These are phyloP conservation scores for Globisporangium emineosum DNA, from an alignment of 352 stramenopile species.

Conservation along the genomic window DNA sequence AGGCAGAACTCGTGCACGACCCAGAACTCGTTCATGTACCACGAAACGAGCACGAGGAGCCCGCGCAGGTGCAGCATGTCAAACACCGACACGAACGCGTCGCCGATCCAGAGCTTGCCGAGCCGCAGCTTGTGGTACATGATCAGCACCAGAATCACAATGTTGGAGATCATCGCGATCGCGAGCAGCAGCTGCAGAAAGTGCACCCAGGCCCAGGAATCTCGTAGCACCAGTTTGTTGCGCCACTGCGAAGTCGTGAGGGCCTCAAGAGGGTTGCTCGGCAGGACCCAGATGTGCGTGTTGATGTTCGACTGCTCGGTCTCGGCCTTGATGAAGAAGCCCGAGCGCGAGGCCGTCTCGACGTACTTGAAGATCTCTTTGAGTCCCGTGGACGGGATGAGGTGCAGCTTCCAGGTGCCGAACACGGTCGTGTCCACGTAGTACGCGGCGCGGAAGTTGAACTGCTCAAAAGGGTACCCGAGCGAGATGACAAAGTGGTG, in stretches of 20 bases:
- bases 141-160: slow-evolving; percentile 32
- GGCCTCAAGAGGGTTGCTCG: not conserved
- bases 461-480: slow-evolving; percentile 32
- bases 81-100: slow-evolving; percentile 34
- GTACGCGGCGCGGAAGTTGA: slow-evolving; percentile 22
- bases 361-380: slow-evolving; percentile 7
- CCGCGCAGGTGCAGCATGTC: slow-evolving; percentile 33
- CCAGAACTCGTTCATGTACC: slow-evolving; percentile 44
- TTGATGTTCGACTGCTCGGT: slow-evolving; percentile 16
- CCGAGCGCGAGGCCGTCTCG: slow-evolving; percentile 7
- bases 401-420: slow-evolving; percentile 31
- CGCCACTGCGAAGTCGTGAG: slow-evolving; percentile 1
- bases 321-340: slow-evolving; percentile 7
- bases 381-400: slow-evolving; percentile 17
- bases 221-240: slow-evolving; percentile 19
- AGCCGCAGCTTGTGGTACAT: slow-evolving; percentile 27
- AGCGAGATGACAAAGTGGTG: slow-evolving; percentile 28
- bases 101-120: slow-evolving; percentile 39
- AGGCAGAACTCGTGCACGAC: slow-evolving; percentile 42
- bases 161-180: slow-evolving; percentile 28
- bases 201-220: slow-evolving; percentile 55
- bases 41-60: slow-evolving; percentile 33
- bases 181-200: slow-evolving; percentile 39
- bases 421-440: slow-evolving; percentile 24
- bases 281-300: slow-evolving; percentile 4